Evolutionary conservation across 2,329 filamentous ascomycete genomes (phyloP).

Genomic region (Clarireedia monteithiana): DNA sequence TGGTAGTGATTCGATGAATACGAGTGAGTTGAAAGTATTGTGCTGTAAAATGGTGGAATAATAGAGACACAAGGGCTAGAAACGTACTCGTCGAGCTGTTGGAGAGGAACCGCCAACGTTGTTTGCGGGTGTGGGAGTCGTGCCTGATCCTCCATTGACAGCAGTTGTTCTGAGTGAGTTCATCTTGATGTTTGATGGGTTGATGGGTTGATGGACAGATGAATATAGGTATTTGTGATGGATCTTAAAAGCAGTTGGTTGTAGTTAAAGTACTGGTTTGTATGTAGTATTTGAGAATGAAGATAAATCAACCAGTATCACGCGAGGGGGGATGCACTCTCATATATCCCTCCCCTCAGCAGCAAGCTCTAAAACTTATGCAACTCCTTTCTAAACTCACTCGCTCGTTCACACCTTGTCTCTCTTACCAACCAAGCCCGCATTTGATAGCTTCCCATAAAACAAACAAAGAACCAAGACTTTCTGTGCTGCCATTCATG

Average conservation of each 20-base stretch:
- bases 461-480: neutral
- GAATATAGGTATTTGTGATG: too few species aligned
- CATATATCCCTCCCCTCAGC: too few species aligned
- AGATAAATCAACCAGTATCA: too few species aligned
- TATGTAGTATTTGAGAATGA: too few species aligned
- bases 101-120: conserved; percentile 13
- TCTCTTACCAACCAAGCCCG: neutral
- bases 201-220: too few species aligned
- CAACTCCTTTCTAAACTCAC: too few species aligned
- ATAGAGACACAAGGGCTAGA: neutral
- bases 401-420: neutral
- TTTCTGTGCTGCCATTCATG: neutral
- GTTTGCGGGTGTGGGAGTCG: conserved; percentile 19
- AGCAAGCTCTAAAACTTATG: too few species aligned
- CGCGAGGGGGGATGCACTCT: too few species aligned
- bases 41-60: neutral
- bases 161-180: conserved; percentile 8
- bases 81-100: conserved; percentile 16
- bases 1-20: neutral
- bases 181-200: too few species aligned
- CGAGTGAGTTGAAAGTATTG: neutral
- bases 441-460: neutral
- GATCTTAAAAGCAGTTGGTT: too few species aligned
- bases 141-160: conserved; percentile 19
- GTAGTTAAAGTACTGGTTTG: too few species aligned